phyloP scores from a whole-genome alignment of 306 rosid genomes.

The Corylus heterophylla region DNA sequence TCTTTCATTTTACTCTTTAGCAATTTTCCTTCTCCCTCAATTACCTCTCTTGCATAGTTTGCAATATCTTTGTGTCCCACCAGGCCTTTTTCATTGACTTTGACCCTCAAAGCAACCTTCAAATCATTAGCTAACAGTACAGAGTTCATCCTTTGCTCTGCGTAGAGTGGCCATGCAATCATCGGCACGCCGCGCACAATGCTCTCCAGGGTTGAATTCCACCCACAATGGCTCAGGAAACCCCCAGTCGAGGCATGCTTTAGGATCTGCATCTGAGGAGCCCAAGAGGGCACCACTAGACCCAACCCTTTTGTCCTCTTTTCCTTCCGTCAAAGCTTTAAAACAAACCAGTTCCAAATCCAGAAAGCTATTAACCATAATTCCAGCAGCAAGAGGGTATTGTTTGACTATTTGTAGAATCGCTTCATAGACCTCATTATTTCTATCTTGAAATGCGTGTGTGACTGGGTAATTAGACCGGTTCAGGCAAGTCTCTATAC shows the following conservation, averaged over 20 bases:
- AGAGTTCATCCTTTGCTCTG: conserved; percentile 24
- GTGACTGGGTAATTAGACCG: conserved; percentile 17
- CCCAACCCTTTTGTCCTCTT: conserved; percentile 26
- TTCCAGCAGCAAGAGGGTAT: conserved; percentile 9
- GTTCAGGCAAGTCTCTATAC: conserved; percentile 27
- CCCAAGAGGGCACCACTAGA: conserved; percentile 26
- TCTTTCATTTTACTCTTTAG: conserved; percentile 12
- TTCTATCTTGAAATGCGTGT: conserved; percentile 20
- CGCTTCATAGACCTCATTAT: neutral
- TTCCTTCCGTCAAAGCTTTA: conserved; percentile 7
- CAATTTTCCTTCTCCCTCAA: conserved; percentile 31
- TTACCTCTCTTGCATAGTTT: neutral
- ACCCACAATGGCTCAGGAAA: conserved; percentile 31
- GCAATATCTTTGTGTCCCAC: conserved; percentile 1
- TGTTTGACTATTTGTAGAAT: neutral
- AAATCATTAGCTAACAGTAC: conserved; percentile 12
- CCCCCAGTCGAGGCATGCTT: conserved; percentile 19
- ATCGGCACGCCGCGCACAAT: conserved; percentile 15
- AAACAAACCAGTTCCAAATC: conserved; percentile 25
- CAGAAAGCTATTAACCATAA: conserved; percentile 20
- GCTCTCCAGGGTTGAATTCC: conserved; percentile 35
- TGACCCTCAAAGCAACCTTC: conserved; percentile 27
- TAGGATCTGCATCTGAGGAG: conserved; percentile 19
- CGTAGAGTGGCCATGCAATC: conserved; percentile 36
- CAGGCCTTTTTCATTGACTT: conserved; percentile 14